Evolutionary conservation across 2,329 filamentous ascomycete species (phyloP), one percentile per base, ranked within the genome.

Genomic region (Eutypa lata): DNA sequence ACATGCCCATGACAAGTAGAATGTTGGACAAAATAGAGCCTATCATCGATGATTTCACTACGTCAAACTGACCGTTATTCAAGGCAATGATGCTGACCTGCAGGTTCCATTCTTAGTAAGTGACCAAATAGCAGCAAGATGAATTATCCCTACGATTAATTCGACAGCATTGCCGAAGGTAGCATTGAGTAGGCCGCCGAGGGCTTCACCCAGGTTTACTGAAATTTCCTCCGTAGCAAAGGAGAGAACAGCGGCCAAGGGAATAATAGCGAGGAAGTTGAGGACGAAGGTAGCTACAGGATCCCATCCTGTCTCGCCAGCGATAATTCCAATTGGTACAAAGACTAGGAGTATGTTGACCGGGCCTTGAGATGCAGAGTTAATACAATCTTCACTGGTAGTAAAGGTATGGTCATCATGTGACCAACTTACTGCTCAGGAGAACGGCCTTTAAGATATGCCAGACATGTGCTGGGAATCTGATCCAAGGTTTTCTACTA

Each of bases 11-110:
- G 46, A 91, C 93, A 21, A 97, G 83, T 7, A 97, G 81, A 59
- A 97, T 87, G 72, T 97, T 97, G 59, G 93, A 97, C 38, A 97
- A 79, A 62, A 97, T 96, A 65, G 90, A 95, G 47, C 94, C 93
- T 33, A 97, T 85, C 92, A 97, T 97, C 58, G 91, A 96, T 19
- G 93, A 89, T 74, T 97, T 94, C n/a, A 97, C 93, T 59, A 97
- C 92, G 64, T 93, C 87, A 67, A 97, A 95, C 73, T 97, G 89
- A 57, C 86, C 84, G 62, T 94, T 85, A 60, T 79, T 84, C 45
- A 99, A 81, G 18, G 94, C 94, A 58, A 97, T 88, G 62, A 97
- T 93, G 69, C 90, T 96, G 68, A 96, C 90, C 89, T 93, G 66
- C 18, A 48, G 52, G 48, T 45, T 58, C 42, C 14, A 49, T 56